Evolutionary conservation across 2,329 filamentous ascomycete species (phyloP).

Genomic region (Parastagonospora nodorum): DNA sequence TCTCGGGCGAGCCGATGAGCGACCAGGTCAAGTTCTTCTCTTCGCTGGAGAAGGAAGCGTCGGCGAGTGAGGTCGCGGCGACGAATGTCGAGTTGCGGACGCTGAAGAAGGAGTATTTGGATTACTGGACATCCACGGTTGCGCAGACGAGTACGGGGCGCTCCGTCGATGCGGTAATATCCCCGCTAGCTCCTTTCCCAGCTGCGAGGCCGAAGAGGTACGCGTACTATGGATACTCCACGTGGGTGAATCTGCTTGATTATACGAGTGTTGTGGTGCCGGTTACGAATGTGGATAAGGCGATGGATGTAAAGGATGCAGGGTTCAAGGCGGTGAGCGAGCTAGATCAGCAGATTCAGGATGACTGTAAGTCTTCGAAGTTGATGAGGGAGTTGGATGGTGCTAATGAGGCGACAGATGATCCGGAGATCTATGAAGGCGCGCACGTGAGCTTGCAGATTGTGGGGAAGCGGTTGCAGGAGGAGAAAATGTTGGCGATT

Average conservation of each 20-base stretch:
- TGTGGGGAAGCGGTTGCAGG: conserved; percentile 44
- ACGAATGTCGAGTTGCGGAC: conserved; percentile 36
- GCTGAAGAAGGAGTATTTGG: conserved; percentile 42
- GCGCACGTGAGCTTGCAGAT: conserved; percentile 46
- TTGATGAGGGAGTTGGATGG: neutral
- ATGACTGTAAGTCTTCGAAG: conserved; percentile 32
- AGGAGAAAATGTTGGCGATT: conserved; percentile 47
- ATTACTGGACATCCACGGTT: conserved; percentile 46
- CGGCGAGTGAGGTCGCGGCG: conserved; percentile 38
- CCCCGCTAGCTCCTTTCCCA: conserved; percentile 45
- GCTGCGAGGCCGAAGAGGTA: conserved; percentile 37
- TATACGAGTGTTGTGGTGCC: conserved; percentile 43
- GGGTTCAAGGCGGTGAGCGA: conserved; percentile 33
- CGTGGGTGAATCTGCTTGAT: conserved; percentile 38
- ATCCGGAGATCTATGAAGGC: conserved; percentile 47
- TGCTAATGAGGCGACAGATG: conserved; percentile 34
- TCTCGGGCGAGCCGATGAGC: conserved; percentile 40
- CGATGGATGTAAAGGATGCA: conserved; percentile 29
- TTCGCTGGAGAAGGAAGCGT: conserved; percentile 21
- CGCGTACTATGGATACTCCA: conserved; percentile 41
- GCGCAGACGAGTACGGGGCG: conserved; percentile 32
- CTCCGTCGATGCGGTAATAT: conserved; percentile 46
- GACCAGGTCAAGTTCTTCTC: conserved; percentile 30
- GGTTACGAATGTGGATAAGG: conserved; percentile 39
- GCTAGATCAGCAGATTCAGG: conserved; percentile 29